Base-by-base conservation (phyloP, 176 grass and related monocot genomes). In the Lolium perenne region DNA sequence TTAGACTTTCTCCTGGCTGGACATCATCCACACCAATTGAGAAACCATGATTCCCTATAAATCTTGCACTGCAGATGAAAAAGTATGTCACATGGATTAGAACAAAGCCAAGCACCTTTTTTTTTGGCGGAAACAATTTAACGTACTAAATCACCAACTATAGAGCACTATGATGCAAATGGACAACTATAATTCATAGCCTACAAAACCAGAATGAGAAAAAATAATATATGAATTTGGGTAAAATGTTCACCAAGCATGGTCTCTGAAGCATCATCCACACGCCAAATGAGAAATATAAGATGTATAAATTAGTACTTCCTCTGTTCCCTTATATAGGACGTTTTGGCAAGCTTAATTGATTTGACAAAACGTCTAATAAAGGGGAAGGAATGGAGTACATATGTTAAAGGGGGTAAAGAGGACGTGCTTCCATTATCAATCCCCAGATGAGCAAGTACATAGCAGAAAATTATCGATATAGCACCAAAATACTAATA, bases 31-130 rank as follows among this genome's bases (percentile, higher is more conserved):
- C 91, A 70, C 96, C 96, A 79, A 98, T 98, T 46, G 96, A 98
- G 85, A 98, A 98, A 67, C 96, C 96, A 92, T 98, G 96, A 78
- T 98, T 98, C 48, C 93, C 93, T 80, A 98, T 95, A 92, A 94
- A 98, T 83, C 96, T 98, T 59, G 96, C 96, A 95, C 96, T 98
- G 74, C 80, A 92, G n/a, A 64, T 56, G 50, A 26, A 8, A 68
- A 63, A 58, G 21, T 72, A 82, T 9, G 13, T 35, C 15, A 74
- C 59, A 76, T 41, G 74, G 40, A 84, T 80, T 51, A 91, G 73
- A 77, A 90, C 47, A 76, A 73, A 35, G 48, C 21, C 16, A 21
- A 74, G 22, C 21, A 50, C 46, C 23, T 74, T 25, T 26, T 74
- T 26, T 26, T 74, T 26, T 26, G 16, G 71, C 2, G 45, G 71